Conservation (phyloP, 2,329 filamentous ascomycete species). For the Penicillium sp. region DNA sequence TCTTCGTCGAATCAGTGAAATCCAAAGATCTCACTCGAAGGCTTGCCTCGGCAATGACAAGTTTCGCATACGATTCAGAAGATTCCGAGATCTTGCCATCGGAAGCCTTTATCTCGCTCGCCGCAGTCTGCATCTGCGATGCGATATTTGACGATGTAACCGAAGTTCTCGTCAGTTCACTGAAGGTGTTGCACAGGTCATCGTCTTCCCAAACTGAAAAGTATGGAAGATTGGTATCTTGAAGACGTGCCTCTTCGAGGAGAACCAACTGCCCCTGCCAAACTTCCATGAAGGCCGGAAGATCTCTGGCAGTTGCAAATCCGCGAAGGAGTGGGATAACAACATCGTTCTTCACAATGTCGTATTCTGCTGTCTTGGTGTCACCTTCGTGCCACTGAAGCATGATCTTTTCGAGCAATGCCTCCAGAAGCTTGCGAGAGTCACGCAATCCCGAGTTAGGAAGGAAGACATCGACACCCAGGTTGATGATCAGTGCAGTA, state of each 20-base stretch:
- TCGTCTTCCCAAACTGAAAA: constrained; percentile 53
- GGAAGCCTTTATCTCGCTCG: constrained; percentile 31
- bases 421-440: constrained; percentile 40
- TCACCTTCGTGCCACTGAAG: constrained; percentile 34
- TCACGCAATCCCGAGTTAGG: constrained; percentile 48
- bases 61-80: constrained; percentile 37
- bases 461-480: constrained; percentile 49
- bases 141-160: constrained; percentile 34
- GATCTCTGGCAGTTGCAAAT: constrained; percentile 46
- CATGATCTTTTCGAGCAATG: constrained; percentile 41
- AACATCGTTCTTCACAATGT: constrained; percentile 42
- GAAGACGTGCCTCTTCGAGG: constrained; percentile 38
- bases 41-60: constrained; percentile 42
- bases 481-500: constrained; percentile 45
- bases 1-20: constrained; percentile 28
- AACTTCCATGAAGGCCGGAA: constrained; percentile 43
- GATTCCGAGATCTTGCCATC: constrained; percentile 32
- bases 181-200: constrained; percentile 43
- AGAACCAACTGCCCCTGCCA: constrained; percentile 46
- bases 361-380: constrained; percentile 28
- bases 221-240: constrained; percentile 22
- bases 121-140: constrained; percentile 37
- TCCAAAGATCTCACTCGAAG: constrained; percentile 31
- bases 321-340: constrained; percentile 46
- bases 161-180: constrained; percentile 37